A percentile compares a stretch with the other conserved stretches of the same genome.
phyloP scores from a whole-genome alignment of 805 yeast genomes.

The Zygoascus flipseniorum region DNA sequence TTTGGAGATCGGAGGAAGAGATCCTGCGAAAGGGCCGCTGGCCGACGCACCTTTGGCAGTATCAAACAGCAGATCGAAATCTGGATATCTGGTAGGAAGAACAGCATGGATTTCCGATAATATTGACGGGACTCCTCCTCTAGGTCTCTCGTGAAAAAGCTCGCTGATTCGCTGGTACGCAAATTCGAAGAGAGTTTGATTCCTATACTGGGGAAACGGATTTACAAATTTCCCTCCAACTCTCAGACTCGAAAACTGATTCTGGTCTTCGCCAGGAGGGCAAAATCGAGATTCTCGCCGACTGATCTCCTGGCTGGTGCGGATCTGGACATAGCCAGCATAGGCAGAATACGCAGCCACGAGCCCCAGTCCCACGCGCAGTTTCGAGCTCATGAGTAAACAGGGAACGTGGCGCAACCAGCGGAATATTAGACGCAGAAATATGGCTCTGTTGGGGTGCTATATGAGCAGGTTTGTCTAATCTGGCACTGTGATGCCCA shows the following conservation, averaged over 20 bases:
- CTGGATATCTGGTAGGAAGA: conserved; percentile 57
- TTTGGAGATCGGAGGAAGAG: conserved; percentile 9
- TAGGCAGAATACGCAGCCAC: conserved; percentile 49
- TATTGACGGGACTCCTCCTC: conserved; percentile 52
- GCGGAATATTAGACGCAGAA: background rate
- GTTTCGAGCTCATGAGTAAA: background rate
- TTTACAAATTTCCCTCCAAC: conserved; percentile 77
- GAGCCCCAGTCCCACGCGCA: conserved; percentile 16
- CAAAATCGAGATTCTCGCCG: conserved; percentile 33
- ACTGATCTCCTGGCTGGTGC: conserved; percentile 45
- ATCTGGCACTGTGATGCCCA: background rate
- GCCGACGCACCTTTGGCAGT: background rate
- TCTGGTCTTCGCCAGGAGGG: conserved; percentile 15
- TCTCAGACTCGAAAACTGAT: conserved; percentile 38
- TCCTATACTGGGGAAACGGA: conserved; percentile 84
- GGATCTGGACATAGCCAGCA: conserved; percentile 50
- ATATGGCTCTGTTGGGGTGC: background rate
- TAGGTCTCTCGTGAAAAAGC: conserved; percentile 47
- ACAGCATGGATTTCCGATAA: conserved; percentile 40
- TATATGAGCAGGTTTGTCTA: background rate
- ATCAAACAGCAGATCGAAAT: conserved; percentile 36
- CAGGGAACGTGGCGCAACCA: background rate
- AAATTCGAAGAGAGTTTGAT: conserved; percentile 85
- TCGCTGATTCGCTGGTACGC: conserved; percentile 64
- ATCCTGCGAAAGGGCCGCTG: background rate